Conservation (phyloP, 1,284 basidiomycete genomes). For the Mycosarcoma maydis region DNA sequence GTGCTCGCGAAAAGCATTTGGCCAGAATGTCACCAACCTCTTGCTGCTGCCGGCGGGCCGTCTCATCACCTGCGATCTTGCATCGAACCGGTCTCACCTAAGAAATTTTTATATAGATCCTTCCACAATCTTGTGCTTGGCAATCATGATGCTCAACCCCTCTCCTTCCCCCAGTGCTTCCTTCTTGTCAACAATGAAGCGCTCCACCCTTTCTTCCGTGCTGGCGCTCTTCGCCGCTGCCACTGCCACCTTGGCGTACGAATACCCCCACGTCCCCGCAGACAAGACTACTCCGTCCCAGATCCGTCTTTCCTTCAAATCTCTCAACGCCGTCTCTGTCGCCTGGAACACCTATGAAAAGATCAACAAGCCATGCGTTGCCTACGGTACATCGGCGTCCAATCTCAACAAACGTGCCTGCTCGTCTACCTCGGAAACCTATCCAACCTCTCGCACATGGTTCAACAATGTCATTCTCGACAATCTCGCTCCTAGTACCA, state of each 20-base stretch:
- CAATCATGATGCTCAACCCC: no score
- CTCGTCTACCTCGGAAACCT: slow-evolving; percentile 42
- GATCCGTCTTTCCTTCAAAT: slow-evolving; percentile 34
- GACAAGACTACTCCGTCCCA: slow-evolving; percentile 53
- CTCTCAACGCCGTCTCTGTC: slow-evolving; percentile 44
- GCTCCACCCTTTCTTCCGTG: slow-evolving; percentile 10
- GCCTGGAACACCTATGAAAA: slow-evolving; percentile 54
- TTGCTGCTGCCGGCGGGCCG: no score
- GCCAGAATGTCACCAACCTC: no score
- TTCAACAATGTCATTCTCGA: slow-evolving; percentile 44
- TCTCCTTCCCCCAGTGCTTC: background rate
- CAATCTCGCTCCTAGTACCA: slow-evolving; percentile 38
- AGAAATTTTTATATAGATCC: no score
- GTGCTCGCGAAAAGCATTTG: no score
- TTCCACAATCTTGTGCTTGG: no score
- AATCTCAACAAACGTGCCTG: slow-evolving; percentile 20
- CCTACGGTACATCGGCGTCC: slow-evolving; percentile 29
- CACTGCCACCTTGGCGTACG: slow-evolving; percentile 10
- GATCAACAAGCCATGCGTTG: slow-evolving; percentile 32
- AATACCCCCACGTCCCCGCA: slow-evolving; percentile 30
- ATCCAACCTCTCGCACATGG: slow-evolving; percentile 52
- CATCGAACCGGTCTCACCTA: no score
- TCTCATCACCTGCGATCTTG: no score
- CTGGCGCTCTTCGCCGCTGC: slow-evolving; percentile 12
- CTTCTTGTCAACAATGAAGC: slow-evolving; percentile 10